These are phyloP conservation scores for Fusarium lateritium DNA, from an alignment of 2,329 filamentous ascomycete genomes.

Conservation along the genomic window DNA sequence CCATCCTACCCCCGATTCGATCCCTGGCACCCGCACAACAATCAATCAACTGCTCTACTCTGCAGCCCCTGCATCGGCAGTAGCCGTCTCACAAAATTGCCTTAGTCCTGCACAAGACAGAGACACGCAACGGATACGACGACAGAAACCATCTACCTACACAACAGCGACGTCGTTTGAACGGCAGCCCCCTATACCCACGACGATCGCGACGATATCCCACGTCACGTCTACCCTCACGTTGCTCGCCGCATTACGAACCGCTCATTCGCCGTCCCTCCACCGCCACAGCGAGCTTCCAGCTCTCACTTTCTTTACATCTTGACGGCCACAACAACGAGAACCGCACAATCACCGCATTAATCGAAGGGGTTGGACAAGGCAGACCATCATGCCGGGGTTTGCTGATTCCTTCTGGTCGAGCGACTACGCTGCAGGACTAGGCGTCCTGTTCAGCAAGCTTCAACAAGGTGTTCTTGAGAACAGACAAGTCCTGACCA, in stretches of 20 bases:
- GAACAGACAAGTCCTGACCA: conserved; percentile 92
- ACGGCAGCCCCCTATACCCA: conserved; percentile 23
- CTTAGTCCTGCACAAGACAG: conserved; percentile 43
- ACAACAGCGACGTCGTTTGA: conserved; percentile 19
- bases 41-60: conserved; percentile 34
- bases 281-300: conserved; percentile 31
- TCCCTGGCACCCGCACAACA: conserved; percentile 34
- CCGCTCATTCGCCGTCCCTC: conserved; percentile 19
- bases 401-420: conserved; percentile 99
- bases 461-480: conserved; percentile 96
- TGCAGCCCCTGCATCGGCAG: conserved; percentile 47
- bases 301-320: conserved; percentile 24
- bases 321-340: conserved; percentile 22
- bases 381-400: conserved; percentile 76
- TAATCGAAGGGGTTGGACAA: conserved; percentile 46
- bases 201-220: conserved; percentile 34
- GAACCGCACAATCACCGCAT: conserved; percentile 23
- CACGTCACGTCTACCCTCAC: conserved; percentile 24
- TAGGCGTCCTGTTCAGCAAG: conserved; percentile 96
- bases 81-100: conserved; percentile 42
- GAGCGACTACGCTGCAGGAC: conserved; percentile 92
- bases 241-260: conserved; percentile 23
- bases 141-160: conserved; percentile 20
- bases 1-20: conserved; percentile 18
- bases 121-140: conserved; percentile 47